Percentiles rank a stretch among this genome's conserved stretches.
Evolutionary conservation across 768 basidiomycete species (phyloP).

Genomic region (Lyophyllum shimeji): DNA sequence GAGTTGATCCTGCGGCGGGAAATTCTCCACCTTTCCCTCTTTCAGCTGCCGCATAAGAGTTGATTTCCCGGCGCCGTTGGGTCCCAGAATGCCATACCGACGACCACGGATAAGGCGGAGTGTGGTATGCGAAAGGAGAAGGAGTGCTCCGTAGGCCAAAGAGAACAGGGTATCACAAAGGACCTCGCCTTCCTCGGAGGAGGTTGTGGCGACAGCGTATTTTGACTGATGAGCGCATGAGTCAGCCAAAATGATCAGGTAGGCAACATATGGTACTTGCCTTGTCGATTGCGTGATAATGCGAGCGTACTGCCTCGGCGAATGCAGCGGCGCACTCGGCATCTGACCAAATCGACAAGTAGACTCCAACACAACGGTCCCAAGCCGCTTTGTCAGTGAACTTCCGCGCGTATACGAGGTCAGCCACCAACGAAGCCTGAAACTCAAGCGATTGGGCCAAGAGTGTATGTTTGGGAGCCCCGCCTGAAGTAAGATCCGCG

Average conservation of each 20-base stretch:
- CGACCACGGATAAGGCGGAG: slow-evolving; percentile 87
- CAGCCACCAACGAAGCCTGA: slow-evolving; percentile 71
- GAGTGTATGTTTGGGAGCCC: slow-evolving; percentile 52
- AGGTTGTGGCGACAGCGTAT: slow-evolving; percentile 40
- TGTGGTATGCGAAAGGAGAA: slow-evolving; percentile 91
- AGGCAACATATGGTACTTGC: slow-evolving; percentile 29
- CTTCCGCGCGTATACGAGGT: slow-evolving; percentile 64
- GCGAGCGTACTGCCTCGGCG: slow-evolving; percentile 62
- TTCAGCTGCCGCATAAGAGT: slow-evolving; percentile 95
- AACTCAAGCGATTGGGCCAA: slow-evolving; percentile 66
- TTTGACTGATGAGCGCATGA: slow-evolving; percentile 47
- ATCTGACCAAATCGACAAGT: slow-evolving; percentile 71
- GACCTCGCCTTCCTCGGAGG: slow-evolving; percentile 76
- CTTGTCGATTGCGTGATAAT: slow-evolving; percentile 79
- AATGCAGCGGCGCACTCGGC: slow-evolving; percentile 48
- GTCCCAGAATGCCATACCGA: slow-evolving; percentile 92
- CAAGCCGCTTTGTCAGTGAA: slow-evolving; percentile 57
- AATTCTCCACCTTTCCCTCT: slow-evolving; percentile 95
- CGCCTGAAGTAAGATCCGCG: slow-evolving; percentile 40
- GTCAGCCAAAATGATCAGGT: background rate
- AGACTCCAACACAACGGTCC: slow-evolving; percentile 71
- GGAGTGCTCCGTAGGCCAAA: slow-evolving; percentile 90
- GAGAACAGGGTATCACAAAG: slow-evolving; percentile 94
- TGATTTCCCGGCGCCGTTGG: slow-evolving; percentile 96
- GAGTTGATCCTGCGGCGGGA: slow-evolving; percentile 84